Evolutionary conservation across 192 early-diverging fungal genomes (phyloP).

Genomic region (Coemansia reversa): DNA sequence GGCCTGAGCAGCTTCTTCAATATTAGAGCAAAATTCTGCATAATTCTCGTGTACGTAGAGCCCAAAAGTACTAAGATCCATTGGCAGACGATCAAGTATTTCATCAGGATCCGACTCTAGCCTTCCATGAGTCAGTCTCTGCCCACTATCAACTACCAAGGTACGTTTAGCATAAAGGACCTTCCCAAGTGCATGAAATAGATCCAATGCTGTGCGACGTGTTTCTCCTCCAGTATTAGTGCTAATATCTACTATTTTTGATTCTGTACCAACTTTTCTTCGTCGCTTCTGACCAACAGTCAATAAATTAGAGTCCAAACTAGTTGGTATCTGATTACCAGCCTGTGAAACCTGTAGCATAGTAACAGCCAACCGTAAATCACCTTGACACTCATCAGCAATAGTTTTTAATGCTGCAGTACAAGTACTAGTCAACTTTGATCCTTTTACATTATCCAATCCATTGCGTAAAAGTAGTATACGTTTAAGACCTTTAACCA

Average conservation of each 20-base stretch:
- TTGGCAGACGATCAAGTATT: conserved; percentile 55
- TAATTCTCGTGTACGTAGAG: conserved; percentile 65
- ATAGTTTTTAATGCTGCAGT: conserved; percentile 37
- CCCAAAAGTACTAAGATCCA: conserved; percentile 55
- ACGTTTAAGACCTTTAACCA: conserved; percentile 58
- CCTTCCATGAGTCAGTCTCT: conserved; percentile 5
- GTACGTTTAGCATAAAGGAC: conserved; percentile 60
- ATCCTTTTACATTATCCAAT: background rate
- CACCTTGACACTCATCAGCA: conserved; percentile 56
- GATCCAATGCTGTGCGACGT: conserved; percentile 42
- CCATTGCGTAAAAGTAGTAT: conserved; percentile 35
- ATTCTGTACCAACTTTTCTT: background rate
- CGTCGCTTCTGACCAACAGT: background rate
- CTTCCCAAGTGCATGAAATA: conserved; percentile 67
- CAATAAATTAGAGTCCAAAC: background rate
- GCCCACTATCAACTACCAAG: background rate
- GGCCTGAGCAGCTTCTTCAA: conserved; percentile 55
- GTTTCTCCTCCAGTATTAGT: conserved; percentile 5
- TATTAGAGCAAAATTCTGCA: conserved; percentile 42
- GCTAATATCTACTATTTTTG: background rate
- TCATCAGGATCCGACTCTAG: conserved; percentile 42
- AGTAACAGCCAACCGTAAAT: conserved; percentile 61
- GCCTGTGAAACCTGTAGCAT: conserved; percentile 53
- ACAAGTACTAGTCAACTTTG: conserved; percentile 7
- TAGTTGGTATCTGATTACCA: background rate